Evolutionary conservation across 306 rosid genomes (phyloP).

Genomic region (Medicago arabica): DNA sequence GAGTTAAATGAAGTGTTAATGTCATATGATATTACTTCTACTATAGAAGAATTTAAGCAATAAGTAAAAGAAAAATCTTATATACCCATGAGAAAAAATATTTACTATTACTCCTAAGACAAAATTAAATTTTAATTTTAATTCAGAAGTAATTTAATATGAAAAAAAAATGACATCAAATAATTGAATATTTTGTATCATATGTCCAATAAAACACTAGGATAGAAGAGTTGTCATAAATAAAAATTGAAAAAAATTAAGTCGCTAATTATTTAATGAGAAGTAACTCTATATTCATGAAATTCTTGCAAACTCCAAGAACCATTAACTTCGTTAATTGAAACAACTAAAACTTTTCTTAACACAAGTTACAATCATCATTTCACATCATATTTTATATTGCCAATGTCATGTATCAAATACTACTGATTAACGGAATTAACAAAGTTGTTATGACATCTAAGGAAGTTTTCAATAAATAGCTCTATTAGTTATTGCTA

Average conservation of each 20-base stretch:
- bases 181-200: too few species aligned
- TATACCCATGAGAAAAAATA: too few species aligned
- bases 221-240: too few species aligned
- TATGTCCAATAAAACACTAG: too few species aligned
- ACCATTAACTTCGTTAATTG: background rate
- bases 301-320: background rate
- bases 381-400: background rate
- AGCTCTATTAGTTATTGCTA: background rate
- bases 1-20: too few species aligned
- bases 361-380: background rate
- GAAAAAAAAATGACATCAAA: too few species aligned
- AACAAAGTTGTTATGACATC: background rate
- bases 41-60: too few species aligned
- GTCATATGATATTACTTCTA: too few species aligned
- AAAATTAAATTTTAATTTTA: too few species aligned
- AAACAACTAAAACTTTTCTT: background rate
- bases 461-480: conserved; percentile 3
- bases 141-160: too few species aligned
- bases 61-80: too few species aligned
- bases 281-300: background rate
- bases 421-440: conserved; percentile 8
- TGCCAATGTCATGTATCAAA: background rate
- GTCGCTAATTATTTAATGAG: background rate
- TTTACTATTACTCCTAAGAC: too few species aligned
- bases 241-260: background rate